Evolutionary conservation across 164 flowering plant genomes (phyloP).

Genomic region (Aristolochia californica): DNA sequence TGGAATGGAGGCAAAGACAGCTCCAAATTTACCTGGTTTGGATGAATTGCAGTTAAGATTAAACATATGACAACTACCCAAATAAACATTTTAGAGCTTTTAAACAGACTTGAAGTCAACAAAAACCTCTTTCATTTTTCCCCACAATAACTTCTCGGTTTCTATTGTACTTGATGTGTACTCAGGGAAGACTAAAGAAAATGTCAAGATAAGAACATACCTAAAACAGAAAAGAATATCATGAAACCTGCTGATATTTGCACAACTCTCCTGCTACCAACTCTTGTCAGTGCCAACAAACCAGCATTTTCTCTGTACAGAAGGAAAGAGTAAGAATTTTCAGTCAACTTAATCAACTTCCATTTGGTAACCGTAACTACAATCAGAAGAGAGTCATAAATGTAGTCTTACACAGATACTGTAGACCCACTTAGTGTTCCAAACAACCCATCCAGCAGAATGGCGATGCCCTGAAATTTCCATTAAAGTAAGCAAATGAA

Average conservation of each 20-base stretch:
- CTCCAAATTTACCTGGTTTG: conserved; percentile 87
- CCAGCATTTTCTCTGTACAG: conserved; percentile 88
- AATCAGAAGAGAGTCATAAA: neutral
- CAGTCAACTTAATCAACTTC: neutral
- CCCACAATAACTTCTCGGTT: too few species aligned
- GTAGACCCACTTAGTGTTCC: conserved; percentile 85
- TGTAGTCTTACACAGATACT: conserved; percentile 60
- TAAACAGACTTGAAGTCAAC: too few species aligned
- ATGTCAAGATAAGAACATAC: conserved; percentile 23
- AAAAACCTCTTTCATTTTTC: too few species aligned
- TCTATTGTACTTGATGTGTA: too few species aligned
- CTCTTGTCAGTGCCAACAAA: conserved; percentile 75
- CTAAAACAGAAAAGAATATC: conserved; percentile 95
- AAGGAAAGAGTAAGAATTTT: neutral
- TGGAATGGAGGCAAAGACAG: conserved; percentile 91
- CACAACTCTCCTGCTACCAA: conserved; percentile 95
- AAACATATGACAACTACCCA: too few species aligned
- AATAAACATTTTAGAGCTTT: too few species aligned
- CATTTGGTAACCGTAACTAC: neutral
- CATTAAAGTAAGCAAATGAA: neutral
- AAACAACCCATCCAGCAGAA: conserved; percentile 71
- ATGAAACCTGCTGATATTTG: conserved; percentile 97
- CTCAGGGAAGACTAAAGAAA: too few species aligned
- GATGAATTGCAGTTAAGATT: too few species aligned
- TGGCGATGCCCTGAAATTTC: conserved; percentile 56